Evolutionary conservation across 768 basidiomycete species (phyloP).

Genomic region (Hemileccinum rubropunctum): DNA sequence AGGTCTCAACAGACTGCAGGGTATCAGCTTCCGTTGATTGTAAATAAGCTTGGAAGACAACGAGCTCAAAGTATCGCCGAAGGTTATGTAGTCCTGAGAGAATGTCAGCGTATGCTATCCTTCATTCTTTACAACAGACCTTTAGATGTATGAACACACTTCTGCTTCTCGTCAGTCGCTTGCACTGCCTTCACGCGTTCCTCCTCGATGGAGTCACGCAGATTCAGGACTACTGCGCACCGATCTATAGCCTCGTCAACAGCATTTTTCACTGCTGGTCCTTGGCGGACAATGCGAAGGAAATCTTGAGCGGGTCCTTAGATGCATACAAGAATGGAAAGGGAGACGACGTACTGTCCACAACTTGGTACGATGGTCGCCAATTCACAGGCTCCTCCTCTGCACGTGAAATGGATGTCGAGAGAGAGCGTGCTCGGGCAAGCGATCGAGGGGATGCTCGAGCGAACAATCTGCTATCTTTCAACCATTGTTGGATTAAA

Average conservation of each 20-base stretch:
- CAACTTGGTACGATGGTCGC: conserved; percentile 77
- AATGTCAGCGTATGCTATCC: conserved; percentile 5
- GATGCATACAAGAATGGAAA: not conserved
- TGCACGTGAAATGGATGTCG: conserved; percentile 31
- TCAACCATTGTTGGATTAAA: conserved; percentile 83
- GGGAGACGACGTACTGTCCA: conserved; percentile 68
- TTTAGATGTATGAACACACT: conserved; percentile 63
- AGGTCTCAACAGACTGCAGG: conserved; percentile 65
- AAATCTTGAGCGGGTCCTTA: conserved; percentile 48
- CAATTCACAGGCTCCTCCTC: conserved; percentile 30
- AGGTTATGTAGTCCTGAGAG: conserved; percentile 71
- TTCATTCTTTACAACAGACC: conserved; percentile 41
- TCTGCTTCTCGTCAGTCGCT: conserved; percentile 67
- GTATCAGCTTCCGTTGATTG: conserved; percentile 82
- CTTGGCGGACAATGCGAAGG: conserved; percentile 82
- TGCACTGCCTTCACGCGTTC: conserved; percentile 75
- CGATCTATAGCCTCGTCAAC: conserved; percentile 90
- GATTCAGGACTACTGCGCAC: conserved; percentile 78
- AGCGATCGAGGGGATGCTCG: conserved; percentile 31
- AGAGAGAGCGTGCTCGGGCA: conserved; percentile 44
- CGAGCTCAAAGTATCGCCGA: conserved; percentile 79
- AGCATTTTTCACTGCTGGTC: conserved; percentile 77
- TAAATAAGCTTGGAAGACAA: conserved; percentile 88
- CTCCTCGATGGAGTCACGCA: conserved; percentile 88
- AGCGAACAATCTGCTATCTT: conserved; percentile 29